Conservation (phyloP, 768 basidiomycete species). For the Boletus tylopilopsis region DNA sequence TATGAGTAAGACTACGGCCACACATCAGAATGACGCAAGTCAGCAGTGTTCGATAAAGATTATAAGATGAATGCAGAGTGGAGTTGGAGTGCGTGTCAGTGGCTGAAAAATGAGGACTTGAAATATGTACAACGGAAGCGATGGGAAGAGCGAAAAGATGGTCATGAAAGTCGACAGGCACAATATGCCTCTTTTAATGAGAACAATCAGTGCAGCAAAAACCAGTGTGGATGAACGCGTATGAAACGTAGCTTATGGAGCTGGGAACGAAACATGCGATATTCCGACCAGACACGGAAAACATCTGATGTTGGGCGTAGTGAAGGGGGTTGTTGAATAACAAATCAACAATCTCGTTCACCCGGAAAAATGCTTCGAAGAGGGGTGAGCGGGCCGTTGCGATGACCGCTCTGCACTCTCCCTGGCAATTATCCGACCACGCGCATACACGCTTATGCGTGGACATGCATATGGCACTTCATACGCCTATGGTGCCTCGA, state of each 20-base stretch:
- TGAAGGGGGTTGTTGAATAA: not conserved
- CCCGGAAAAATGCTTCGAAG: slow-evolving; percentile 5
- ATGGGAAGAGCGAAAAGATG: not conserved
- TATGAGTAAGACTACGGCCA: not conserved
- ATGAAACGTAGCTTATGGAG: not conserved
- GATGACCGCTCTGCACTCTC: slow-evolving; percentile 7
- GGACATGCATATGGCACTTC: not conserved
- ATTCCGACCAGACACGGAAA: not conserved
- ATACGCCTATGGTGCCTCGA: slow-evolving; percentile 14
- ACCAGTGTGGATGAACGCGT: not conserved
- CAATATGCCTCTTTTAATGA: not conserved
- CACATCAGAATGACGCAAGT: not conserved
- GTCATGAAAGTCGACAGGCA: not conserved
- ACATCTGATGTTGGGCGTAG: not conserved
- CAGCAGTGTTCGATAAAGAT: not conserved
- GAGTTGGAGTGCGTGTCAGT: not conserved
- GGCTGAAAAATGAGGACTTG: not conserved
- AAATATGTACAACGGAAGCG: slow-evolving; percentile 4
- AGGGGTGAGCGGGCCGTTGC: slow-evolving; percentile 4
- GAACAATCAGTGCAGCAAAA: not conserved
- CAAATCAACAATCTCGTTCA: not conserved
- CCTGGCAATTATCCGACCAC: slow-evolving; percentile 1
- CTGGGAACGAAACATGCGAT: not conserved
- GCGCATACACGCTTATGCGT: not conserved
- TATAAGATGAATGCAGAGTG: not conserved